These are phyloP conservation scores for Cruciata laevipes DNA, from an alignment of 257 asterid species.

Conservation along the genomic window DNA sequence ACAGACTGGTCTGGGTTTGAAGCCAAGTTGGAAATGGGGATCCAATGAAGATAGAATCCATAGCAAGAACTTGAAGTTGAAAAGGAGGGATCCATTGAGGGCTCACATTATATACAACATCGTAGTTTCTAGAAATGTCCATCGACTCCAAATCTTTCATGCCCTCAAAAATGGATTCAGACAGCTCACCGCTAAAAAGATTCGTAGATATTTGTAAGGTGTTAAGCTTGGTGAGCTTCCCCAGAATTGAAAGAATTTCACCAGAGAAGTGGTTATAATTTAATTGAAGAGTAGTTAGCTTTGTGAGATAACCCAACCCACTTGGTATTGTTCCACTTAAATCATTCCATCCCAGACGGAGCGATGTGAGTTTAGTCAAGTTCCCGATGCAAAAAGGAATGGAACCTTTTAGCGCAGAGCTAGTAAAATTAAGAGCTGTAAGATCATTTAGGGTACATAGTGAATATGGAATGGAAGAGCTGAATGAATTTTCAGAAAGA, in stretches of 20 bases:
- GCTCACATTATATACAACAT: slow-evolving; percentile 4
- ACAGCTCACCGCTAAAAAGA: slow-evolving; percentile 7
- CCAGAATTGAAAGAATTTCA: background rate
- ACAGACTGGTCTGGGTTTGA: slow-evolving; percentile 7
- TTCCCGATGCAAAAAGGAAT: too few relatives aligned
- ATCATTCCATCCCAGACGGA: too few relatives aligned
- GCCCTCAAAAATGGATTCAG: slow-evolving; percentile 9
- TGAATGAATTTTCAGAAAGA: too few relatives aligned
- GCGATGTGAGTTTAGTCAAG: background rate
- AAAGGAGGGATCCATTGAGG: slow-evolving; percentile 22
- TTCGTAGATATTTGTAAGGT: background rate
- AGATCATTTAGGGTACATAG: too few relatives aligned
- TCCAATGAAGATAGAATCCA: background rate
- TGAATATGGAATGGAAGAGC: too few relatives aligned
- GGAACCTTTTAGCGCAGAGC: background rate
- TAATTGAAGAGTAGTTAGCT: background rate
- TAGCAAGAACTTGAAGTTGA: background rate
- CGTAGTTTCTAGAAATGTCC: background rate
- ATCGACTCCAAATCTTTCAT: background rate
- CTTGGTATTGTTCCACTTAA: too few relatives aligned
- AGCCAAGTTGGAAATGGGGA: slow-evolving; percentile 2
- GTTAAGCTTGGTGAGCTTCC: slow-evolving; percentile 9
- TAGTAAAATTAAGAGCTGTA: too few relatives aligned
- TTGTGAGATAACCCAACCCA: too few relatives aligned
- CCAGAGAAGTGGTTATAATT: background rate